Base-by-base conservation (phyloP, 305 asterid genomes). In the Andrographis paniculata region DNA sequence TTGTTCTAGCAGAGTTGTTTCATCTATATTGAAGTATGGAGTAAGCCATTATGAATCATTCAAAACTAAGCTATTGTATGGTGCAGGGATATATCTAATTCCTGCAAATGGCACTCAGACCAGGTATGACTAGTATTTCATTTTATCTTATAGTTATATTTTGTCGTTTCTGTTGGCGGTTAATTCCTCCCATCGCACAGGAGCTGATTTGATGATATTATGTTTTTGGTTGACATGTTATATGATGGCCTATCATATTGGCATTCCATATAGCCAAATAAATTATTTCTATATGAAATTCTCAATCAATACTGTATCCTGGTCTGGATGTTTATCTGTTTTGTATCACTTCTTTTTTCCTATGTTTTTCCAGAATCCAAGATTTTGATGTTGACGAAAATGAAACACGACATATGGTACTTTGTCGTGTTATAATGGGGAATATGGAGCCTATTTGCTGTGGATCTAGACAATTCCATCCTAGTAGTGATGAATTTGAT, bases 381-480 rank as follows among this genome's bases (percentile, higher is more conserved):
- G 48, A 46, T 62, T 72, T 66, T 57, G 97, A 81, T 78, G 80
- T 73, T 80, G 96, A 89, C 69, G 95, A 89, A 80, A 78, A 86
- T 70, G 94, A 69, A 19, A 52, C 74, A 48, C 69, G 76, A 8
- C 70, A 80, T 59, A 43, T 80, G 77, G 68, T 82, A 42, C 60
- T 86, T 22, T 89, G 98, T 56, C 88, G 92, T 64, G 96, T 89
- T 50, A 76, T 89, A 68, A 64, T 89, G 94, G 98, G 98, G 66
- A 78, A 75, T 59, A 66, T 70, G 86, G 98, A 89, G 72, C 68
- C 59, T 61, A 68, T 89, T 63, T 65, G 3, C 45, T 59, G 71
- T 61, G 94, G 87, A 61, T 85, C 94, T 42, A 66, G 69, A 42
- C 96, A 89, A 67, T 82, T 66, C 62, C 82, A 74, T 73, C 98